Conservation (phyloP, 495 filamentous ascomycete genomes). For the Penicillium daleae region DNA sequence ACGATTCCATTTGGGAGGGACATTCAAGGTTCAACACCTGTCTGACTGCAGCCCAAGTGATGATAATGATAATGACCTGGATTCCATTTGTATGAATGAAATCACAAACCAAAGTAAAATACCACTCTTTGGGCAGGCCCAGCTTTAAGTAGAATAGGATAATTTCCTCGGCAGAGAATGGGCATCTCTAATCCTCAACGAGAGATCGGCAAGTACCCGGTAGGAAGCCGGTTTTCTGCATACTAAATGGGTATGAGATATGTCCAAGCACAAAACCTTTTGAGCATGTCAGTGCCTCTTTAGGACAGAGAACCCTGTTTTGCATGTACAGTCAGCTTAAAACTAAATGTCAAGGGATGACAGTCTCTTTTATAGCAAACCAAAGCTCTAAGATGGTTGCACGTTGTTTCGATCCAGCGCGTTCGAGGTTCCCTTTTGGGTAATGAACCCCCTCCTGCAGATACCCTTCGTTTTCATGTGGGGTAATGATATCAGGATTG, state of each 20-base stretch:
- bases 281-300: not conserved
- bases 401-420: not conserved
- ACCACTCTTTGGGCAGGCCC: not conserved
- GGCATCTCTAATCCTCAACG: not conserved
- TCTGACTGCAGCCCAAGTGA: not conserved
- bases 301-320: not conserved
- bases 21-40: not conserved
- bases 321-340: not conserved
- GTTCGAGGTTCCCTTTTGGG: constrained; percentile 1
- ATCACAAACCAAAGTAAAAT: not conserved
- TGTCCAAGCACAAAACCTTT: no score
- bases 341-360: no score
- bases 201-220: not conserved
- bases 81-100: not conserved
- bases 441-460: not conserved
- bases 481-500: constrained; percentile 1
- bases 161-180: not conserved
- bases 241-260: not conserved
- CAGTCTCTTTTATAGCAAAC: no score
- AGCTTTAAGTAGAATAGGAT: not conserved
- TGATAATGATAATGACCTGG: not conserved
- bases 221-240: not conserved
- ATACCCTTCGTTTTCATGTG: not conserved
- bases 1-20: not conserved
- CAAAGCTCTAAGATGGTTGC: not conserved